Base-by-base conservation (phyloP, 116 monocot genomes). In the Dioscorea cayenensis region DNA sequence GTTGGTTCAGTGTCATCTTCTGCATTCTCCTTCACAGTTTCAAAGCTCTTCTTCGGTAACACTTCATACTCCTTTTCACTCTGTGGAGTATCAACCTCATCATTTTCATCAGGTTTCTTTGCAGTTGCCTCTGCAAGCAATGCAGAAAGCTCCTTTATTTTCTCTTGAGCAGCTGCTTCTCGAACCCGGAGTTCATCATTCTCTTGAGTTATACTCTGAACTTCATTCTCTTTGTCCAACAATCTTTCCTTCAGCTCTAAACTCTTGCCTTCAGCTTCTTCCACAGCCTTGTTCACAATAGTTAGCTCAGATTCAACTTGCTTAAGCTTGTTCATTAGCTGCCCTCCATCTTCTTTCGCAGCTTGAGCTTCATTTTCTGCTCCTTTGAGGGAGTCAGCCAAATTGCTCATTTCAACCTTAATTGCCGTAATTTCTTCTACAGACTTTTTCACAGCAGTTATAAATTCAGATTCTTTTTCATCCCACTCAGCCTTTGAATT, bases 181-280 rank as follows among this genome's bases (percentile, higher is more conserved):
- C 78, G 80, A 16, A 70, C 55, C 18, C 82, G 67, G 36, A 96
- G 82, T 4, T 92, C 92, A 58, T 86, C 75, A 43, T 90, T 92
- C 78, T 96, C 92, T 68, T 88, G 92, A 52, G 23, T 81, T 43
- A 86, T 77, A 63, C 69, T 85, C 67, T 86, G 85, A 14, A 92
- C 59, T 66, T 90, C 88, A 77, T 79, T 83, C 77, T 92, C 92
- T 77, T 81, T 89, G 60, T 92, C 92, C 63, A 87, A 36, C 64
- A 95, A 73, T 52, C 58, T 74, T 22, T 95, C 92, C 51, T 85
- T 92, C 65, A 95, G 73, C 60, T 64, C 66, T 60, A 77, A 72
- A 67, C 76, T 78, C 71, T 82, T 81, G 7, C 69, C 27, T 43
- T 73, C 82, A 20, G 49, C 79, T 75, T 75, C 81, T 36, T 90